Evolutionary conservation across 495 filamentous ascomycete genomes (phyloP), one percentile per base, ranked within the genome.

Genomic region (Platismatia glauca): DNA sequence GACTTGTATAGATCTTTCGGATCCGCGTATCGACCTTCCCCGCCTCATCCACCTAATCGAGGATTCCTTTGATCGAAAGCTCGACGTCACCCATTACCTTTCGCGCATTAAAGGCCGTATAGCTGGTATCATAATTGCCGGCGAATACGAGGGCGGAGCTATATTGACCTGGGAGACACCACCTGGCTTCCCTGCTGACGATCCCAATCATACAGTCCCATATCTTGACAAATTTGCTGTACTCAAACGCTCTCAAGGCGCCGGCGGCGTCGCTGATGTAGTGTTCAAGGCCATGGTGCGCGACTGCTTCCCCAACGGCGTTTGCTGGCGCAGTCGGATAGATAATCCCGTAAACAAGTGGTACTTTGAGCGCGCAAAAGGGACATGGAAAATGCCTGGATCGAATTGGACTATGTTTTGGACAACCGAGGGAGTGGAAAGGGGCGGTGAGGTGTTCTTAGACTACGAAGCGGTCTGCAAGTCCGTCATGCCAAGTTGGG

Each of bases 221-320:
- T 99, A 99, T 72, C 77, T 99, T 29, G 94, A 99, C 71, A 99
- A 99, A 75, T 99, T 99, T 70, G 94, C 94, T 5, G 94, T 97
- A 3, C 79, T 95, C 7, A 91, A 88, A 68, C 83, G 86, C 62
- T 88, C 85, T 55, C 94, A 99, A 72, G 94, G 94, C 1, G 86
- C 89, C 1, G 91, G 93, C 0, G 91, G 92, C 18, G 91, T 97
- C 7, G 93, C 95, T 1, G 94, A 99, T 67, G 85, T 97, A 27
- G 86, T 99, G 7, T 99, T 97, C 74, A 95, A 91, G 64, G 86
- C 90, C 22, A 96, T 99, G 90, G 89, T 96, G 34, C 84, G 87
- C 31, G 81, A 86, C 18, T 92, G 89, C 66, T 95, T 96, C 68
- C 92, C 91, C 1, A 71, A 79, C 20, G 89, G 89, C 0, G 87